These are phyloP conservation scores for Cantharellus cinnabarinus DNA, from an alignment of 768 basidiomycete species.

Conservation along the genomic window DNA sequence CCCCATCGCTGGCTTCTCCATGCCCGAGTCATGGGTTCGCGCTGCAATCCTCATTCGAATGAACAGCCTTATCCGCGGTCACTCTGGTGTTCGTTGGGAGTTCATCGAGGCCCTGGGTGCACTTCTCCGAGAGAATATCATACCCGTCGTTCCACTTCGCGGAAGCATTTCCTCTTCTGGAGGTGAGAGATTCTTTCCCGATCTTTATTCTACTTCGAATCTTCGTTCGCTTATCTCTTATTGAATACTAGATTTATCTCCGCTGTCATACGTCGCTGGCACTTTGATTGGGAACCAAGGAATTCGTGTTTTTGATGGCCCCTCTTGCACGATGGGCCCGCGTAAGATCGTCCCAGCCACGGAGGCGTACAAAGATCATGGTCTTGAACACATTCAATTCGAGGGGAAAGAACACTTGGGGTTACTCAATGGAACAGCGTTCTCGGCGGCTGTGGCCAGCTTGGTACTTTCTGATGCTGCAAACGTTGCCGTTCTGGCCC, in stretches of 20 bases:
- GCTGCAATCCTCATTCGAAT: constrained; percentile 73
- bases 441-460: constrained; percentile 58
- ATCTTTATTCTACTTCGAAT: constrained; percentile 7
- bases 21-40: constrained; percentile 79
- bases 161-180: constrained; percentile 72
- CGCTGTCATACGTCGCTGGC: constrained; percentile 69
- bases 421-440: constrained; percentile 56
- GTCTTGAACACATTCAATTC: constrained; percentile 33
- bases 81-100: constrained; percentile 68
- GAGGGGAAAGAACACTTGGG: constrained; percentile 18
- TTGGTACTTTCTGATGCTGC: constrained; percentile 55
- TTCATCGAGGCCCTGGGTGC: constrained; percentile 61
- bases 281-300: constrained; percentile 61
- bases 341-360: constrained; percentile 14
- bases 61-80: constrained; percentile 76
- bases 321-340: constrained; percentile 5
- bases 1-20: constrained; percentile 41
- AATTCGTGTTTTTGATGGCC: constrained; percentile 31
- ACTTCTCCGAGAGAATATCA: constrained; percentile 50
- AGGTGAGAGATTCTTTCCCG: constrained; percentile 8
- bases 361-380: constrained; percentile 20
- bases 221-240: neutral
- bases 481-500: constrained; percentile 18
- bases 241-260: constrained; percentile 33
- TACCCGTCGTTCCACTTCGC: constrained; percentile 50